Percentiles rank a stretch among this genome's conserved stretches.
Evolutionary conservation across 164 flowering plant species (phyloP).

Genomic region (Kalanchoe fedtschenkoi): DNA sequence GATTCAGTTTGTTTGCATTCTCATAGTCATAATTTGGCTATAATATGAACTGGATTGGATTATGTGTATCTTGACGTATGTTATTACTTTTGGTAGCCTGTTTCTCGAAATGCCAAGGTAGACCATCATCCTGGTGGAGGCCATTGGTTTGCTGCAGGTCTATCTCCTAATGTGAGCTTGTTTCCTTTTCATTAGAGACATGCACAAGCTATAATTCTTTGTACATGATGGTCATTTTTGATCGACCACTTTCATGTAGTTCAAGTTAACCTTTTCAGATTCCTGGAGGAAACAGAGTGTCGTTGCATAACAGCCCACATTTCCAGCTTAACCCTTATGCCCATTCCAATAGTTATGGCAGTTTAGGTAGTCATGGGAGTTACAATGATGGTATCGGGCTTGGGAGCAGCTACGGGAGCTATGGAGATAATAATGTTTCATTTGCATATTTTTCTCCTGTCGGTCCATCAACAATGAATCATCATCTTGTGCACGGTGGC

Average conservation of each 20-base stretch:
- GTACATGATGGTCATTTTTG: neutral
- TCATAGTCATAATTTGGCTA: neutral
- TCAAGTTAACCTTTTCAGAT: constrained; percentile 29
- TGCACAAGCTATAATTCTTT: neutral
- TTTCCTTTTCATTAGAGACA: constrained; percentile 4
- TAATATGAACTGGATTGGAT: neutral
- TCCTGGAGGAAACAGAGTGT: constrained; percentile 39
- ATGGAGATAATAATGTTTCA: constrained; percentile 56
- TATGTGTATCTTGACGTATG: neutral
- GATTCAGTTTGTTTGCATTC: neutral
- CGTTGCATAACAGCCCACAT: constrained; percentile 45
- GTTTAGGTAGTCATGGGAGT: constrained; percentile 92
- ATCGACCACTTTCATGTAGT: neutral
- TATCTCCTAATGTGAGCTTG: constrained; percentile 84
- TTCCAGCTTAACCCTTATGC: constrained; percentile 48
- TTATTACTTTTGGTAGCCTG: constrained; percentile 40
- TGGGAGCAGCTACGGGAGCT: constrained; percentile 92
- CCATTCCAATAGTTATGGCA: constrained; percentile 82
- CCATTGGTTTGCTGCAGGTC: constrained; percentile 98
- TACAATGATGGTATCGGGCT: constrained; percentile 59
- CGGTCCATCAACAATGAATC: constrained; percentile 66
- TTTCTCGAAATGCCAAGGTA: constrained; percentile 65
- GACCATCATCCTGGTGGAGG: constrained; percentile 96
- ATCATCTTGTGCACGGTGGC: constrained; percentile 54
- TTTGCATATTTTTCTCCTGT: constrained; percentile 77